These are phyloP conservation scores for Purpureocillium lavendulum DNA, from an alignment of 2,329 filamentous ascomycete species.

Conservation along the genomic window DNA sequence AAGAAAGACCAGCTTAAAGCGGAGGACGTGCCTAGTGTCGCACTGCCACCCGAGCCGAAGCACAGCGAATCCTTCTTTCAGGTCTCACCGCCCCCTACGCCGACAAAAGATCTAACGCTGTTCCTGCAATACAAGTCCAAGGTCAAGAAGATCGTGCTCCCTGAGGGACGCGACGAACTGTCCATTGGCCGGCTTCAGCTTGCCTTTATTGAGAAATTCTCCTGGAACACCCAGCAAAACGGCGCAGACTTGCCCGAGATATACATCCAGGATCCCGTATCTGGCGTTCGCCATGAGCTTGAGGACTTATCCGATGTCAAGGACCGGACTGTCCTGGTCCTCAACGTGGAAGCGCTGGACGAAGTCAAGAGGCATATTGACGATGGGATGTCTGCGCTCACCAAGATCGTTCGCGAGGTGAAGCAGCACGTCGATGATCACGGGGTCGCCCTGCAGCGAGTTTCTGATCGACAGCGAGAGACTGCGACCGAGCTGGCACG, in stretches of 20 bases:
- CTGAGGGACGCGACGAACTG: constrained; percentile 75
- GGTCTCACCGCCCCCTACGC: constrained; percentile 53
- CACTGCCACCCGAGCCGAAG: constrained; percentile 33
- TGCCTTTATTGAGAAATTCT: constrained; percentile 98
- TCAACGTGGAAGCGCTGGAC: constrained; percentile 88
- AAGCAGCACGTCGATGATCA: constrained; percentile 80
- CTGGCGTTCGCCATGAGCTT: constrained; percentile 91
- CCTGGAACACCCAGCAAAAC: constrained; percentile 95
- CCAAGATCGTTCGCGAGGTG: constrained; percentile 76
- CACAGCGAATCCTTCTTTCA: constrained; percentile 42
- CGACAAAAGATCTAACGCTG: constrained; percentile 80
- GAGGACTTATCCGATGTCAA: constrained; percentile 92
- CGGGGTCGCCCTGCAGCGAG: constrained; percentile 69
- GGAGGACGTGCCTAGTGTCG: constrained; percentile 10
- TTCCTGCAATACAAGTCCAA: constrained; percentile 96
- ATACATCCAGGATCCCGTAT: constrained; percentile 93
- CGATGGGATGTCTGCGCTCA: constrained; percentile 75
- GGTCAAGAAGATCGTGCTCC: constrained; percentile 89
- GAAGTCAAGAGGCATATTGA: constrained; percentile 97
- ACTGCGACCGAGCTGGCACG: constrained; percentile 77
- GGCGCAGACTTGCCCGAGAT: constrained; percentile 91
- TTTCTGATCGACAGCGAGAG: constrained; percentile 86
- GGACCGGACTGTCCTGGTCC: constrained; percentile 86
- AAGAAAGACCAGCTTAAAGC: constrained; percentile 13
- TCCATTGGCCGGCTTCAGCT: constrained; percentile 84